Evolutionary conservation across 192 early-diverging fungal species (phyloP), one percentile per base, ranked within the genome.

Genomic region (Tieghemiomyces parasiticus): DNA sequence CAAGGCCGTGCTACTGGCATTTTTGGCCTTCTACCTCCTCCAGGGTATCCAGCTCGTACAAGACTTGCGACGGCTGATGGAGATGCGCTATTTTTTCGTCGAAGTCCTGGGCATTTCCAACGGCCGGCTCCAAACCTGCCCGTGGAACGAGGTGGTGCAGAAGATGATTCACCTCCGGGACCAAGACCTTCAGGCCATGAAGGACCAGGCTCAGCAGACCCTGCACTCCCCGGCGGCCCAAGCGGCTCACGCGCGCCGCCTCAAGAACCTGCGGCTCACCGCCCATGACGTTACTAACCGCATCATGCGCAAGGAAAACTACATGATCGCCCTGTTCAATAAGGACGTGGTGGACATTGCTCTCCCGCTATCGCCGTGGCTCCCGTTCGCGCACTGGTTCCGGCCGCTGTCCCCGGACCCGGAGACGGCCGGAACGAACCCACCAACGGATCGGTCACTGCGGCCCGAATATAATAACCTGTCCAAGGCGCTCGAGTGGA

Each of bases 271-370:
- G 44, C 78, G 78, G 3, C 70, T 87, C 46, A 81, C 83, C 59
- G 82, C 73, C 32, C 82, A 81, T 59, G 79, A 73, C 46, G 88
- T 99, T 51, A 81, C 91, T 38, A 93, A 90, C 70, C 85, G 94
- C 20, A 97, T 99, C 62, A 84, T 97, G 87, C 83, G 97, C 20
- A 85, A 86, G 46, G 97, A 99, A 42, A 99, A 99, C 74, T 99
- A 95, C 69, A 73, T 93, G 75, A 86, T 96, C 59, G 93, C 91
- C 24, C 66, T 97, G 55, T 92, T 97, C 69, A 92, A 93, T 75
- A 92, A 90, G 65, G 91, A 95, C 30, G 53, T 94, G 31, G 71
- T 97, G 14, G 78, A 95, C 64, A 71, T 95, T 16, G 72, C 78
- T 3, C 71, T 92, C 3, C 90, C 91, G 0, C 34, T 87, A 19